Base-by-base conservation (phyloP, 176 grass and related monocot genomes). In the Areca catechu region DNA sequence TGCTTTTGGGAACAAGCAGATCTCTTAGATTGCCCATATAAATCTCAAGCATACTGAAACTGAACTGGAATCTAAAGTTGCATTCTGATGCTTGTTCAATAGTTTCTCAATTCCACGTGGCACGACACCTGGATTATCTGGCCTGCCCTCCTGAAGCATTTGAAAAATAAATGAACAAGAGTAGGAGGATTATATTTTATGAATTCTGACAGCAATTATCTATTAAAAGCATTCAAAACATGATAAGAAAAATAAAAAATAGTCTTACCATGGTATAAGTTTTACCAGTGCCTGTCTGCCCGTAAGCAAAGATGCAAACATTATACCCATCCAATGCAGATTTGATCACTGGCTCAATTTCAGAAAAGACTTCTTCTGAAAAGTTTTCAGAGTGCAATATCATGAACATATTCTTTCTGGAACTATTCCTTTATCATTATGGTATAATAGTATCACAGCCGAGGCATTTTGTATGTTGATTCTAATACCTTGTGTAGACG, bases 31-130 rank as follows among this genome's bases (percentile, higher is more conserved):
- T 88, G 59, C 92, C 86, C 86, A 88, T 97, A 50, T 97, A 91
- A 79, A 97, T 97, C 78, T 97, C 92, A 3, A 97, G 87, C 92
- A 97, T 97, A 49, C 92, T 97, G 67, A 97, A 97, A 66, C 56
- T 88, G 81, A 97, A 88, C 68, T 80, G 60, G 72, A 91, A 83
- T 60, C 54, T 71, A 58, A 51, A 68, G 64, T 80, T 97, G 81
- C 75, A 80, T 55, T 91, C 81, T 65, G 71, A 75, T 72, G 83
- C 76, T 82, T 73, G 80, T 29, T 80, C 51, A 48, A 88, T 60
- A 97, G 24, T 67, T 76, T 67, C 72, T 85, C 78, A 72, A 97
- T 85, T 34, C 86, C 92, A 43, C 83, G 81, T 75, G 81, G 80
- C 69, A 91, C 89, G 54, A 91, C 58, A 72, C 87, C 92, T 51